Percentiles rank a stretch among this genome's conserved stretches.
Evolutionary conservation across 306 rosid genomes (phyloP).

Genomic region (Ormosia semicastrata): DNA sequence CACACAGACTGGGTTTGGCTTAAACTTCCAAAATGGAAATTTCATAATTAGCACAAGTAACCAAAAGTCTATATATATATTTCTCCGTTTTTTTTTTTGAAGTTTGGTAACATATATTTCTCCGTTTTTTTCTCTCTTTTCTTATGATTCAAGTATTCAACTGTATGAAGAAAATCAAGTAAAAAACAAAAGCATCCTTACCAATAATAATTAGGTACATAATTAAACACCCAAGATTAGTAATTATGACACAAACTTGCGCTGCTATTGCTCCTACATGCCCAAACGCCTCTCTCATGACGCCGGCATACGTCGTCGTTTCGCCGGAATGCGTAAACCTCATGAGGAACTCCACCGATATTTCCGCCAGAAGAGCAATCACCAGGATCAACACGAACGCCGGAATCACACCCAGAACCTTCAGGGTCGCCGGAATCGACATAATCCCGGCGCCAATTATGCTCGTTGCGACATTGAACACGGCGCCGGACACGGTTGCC

Average conservation of each 20-base stretch:
- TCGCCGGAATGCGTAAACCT: constrained; percentile 75
- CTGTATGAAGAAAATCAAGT: neutral
- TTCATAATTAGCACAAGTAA: neutral
- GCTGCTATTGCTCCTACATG: constrained; percentile 56
- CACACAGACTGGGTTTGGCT: neutral
- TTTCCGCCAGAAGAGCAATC: constrained; percentile 53
- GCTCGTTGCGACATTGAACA: constrained; percentile 82
- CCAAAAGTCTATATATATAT: neutral
- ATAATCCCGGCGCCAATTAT: constrained; percentile 95
- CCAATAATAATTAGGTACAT: constrained; percentile 82
- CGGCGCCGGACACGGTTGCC: constrained; percentile 69
- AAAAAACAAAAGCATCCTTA: neutral
- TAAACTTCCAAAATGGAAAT: neutral
- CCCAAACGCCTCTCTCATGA: constrained; percentile 87
- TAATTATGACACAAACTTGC: constrained; percentile 67
- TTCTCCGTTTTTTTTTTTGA: neutral
- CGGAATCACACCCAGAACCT: constrained; percentile 83
- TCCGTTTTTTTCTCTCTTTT: neutral
- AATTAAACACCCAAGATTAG: constrained; percentile 80
- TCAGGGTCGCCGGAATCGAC: constrained; percentile 88
- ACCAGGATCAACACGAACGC: constrained; percentile 57
- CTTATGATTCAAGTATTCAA: neutral
- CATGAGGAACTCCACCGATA: constrained; percentile 75
- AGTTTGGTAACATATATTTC: no score
- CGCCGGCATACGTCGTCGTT: constrained; percentile 74